These are phyloP conservation scores for Salix viminalis DNA, from an alignment of 345 rosid species.

Conservation along the genomic window DNA sequence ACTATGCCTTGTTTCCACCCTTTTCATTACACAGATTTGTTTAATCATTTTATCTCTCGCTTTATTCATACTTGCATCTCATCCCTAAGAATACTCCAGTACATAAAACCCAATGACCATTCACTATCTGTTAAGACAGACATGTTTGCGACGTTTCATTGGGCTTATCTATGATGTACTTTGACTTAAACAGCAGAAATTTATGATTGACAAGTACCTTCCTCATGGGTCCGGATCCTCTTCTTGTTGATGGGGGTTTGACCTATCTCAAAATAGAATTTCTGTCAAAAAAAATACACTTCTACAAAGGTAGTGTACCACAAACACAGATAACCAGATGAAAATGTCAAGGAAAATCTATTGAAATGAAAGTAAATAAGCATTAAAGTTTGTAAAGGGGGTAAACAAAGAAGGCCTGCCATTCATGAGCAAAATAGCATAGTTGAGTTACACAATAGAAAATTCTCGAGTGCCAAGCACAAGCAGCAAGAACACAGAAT, in stretches of 20 bases:
- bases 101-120: background rate
- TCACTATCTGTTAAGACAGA: background rate
- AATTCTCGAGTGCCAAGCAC: too few species aligned
- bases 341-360: background rate
- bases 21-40: background rate
- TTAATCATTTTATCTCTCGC: background rate
- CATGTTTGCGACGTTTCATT: background rate
- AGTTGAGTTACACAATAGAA: background rate
- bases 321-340: background rate
- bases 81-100: background rate
- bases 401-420: background rate
- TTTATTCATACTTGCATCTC: background rate
- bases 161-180: background rate
- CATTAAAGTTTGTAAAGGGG: background rate
- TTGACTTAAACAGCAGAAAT: background rate
- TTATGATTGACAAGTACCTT: constrained; percentile 42
- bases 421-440: background rate
- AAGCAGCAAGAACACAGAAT: too few species aligned
- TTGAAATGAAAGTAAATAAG: background rate
- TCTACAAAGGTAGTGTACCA: background rate
- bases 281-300: background rate
- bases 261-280: constrained; percentile 33
- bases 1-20: background rate
- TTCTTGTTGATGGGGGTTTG: constrained; percentile 46
- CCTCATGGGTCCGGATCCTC: constrained; percentile 70